Conservation (phyloP, 2,329 filamentous ascomycete species). For the Colletotrichum ledebouriae region DNA sequence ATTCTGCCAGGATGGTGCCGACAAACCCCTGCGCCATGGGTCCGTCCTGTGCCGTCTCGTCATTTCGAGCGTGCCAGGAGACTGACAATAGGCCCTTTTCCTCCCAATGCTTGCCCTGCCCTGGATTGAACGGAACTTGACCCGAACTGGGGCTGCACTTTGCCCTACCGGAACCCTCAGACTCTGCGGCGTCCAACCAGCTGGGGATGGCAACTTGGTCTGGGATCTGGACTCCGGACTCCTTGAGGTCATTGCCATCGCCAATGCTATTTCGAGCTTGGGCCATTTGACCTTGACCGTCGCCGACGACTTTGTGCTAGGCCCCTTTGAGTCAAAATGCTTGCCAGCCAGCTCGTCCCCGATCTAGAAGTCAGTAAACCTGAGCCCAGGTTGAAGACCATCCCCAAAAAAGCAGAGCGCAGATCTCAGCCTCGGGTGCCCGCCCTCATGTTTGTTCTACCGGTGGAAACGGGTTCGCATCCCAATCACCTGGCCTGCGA, state of each 20-base stretch:
- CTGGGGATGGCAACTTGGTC: slow-evolving; percentile 33
- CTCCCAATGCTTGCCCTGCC: slow-evolving; percentile 19
- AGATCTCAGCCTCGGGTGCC: too few relatives aligned
- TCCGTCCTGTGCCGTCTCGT: slow-evolving; percentile 22
- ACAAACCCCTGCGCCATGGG: slow-evolving; percentile 28
- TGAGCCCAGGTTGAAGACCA: neutral
- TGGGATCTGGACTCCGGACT: slow-evolving; percentile 11
- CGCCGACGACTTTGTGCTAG: slow-evolving; percentile 7
- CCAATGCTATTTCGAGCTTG: slow-evolving; percentile 16
- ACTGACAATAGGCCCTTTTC: slow-evolving; percentile 17
- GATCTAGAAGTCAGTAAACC: neutral
- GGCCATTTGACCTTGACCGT: slow-evolving; percentile 1
- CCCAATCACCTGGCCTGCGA: slow-evolving; percentile 9
- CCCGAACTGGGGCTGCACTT: slow-evolving; percentile 21
- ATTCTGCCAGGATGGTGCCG: slow-evolving; percentile 34
- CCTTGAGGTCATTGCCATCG: slow-evolving; percentile 6
- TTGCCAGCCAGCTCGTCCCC: neutral
- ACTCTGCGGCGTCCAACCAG: slow-evolving; percentile 36
- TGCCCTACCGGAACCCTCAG: slow-evolving; percentile 36
- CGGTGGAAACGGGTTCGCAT: slow-evolving; percentile 22
- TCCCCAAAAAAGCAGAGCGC: neutral
- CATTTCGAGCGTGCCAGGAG: slow-evolving; percentile 31
- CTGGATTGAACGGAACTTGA: slow-evolving; percentile 16
- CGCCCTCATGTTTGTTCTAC: slow-evolving; percentile 7
- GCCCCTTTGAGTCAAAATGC: slow-evolving; percentile 18